A percentile compares a stretch with the other conserved stretches of the same genome.
Conservation (phyloP, 139 green algal species). For the Medakamo hakoo region DNA sequence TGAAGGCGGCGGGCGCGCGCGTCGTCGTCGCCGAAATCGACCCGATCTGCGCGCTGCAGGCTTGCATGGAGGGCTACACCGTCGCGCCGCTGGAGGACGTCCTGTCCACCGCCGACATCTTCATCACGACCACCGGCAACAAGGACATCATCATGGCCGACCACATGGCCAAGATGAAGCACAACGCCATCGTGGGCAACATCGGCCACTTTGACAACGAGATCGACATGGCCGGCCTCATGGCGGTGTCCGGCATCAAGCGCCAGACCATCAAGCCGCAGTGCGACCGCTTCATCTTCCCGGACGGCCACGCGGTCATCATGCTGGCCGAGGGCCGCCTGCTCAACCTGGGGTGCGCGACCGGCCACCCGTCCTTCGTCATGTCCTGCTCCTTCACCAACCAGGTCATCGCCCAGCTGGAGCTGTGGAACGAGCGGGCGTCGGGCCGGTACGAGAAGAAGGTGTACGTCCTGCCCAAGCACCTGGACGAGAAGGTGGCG, state of each 20-base stretch:
- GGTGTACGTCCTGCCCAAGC: conserved; percentile 99
- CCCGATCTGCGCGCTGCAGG: conserved; percentile 95
- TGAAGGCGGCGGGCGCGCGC: conserved; percentile 88
- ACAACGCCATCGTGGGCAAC: conserved; percentile 99
- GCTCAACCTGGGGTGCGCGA: conserved; percentile 99
- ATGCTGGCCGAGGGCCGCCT: conserved; percentile 96
- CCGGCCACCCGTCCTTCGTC: conserved; percentile 96
- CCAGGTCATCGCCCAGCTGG: conserved; percentile 98
- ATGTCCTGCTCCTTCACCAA: conserved; percentile 99
- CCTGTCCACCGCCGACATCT: conserved; percentile 81
- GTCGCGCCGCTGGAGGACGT: conserved; percentile 74
- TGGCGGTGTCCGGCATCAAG: conserved; percentile 79
- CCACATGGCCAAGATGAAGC: conserved; percentile 99
- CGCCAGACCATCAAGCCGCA: conserved; percentile 97
- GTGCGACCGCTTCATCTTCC: conserved; percentile 95
- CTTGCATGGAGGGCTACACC: conserved; percentile 87
- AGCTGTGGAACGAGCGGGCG: conserved; percentile 95
- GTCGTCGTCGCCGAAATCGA: conserved; percentile 95
- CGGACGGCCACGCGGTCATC: conserved; percentile 94
- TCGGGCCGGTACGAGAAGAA: conserved; percentile 97
- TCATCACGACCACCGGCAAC: conserved; percentile 88
- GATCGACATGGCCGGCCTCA: conserved; percentile 96
- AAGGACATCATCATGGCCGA: conserved; percentile 87
- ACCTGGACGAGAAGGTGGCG: conserved; percentile 98
- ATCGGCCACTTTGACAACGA: conserved; percentile 99